Evolutionary conservation across 768 basidiomycete genomes (phyloP), one percentile per base, ranked within the genome.

Genomic region (Kwoniella botswanensis): DNA sequence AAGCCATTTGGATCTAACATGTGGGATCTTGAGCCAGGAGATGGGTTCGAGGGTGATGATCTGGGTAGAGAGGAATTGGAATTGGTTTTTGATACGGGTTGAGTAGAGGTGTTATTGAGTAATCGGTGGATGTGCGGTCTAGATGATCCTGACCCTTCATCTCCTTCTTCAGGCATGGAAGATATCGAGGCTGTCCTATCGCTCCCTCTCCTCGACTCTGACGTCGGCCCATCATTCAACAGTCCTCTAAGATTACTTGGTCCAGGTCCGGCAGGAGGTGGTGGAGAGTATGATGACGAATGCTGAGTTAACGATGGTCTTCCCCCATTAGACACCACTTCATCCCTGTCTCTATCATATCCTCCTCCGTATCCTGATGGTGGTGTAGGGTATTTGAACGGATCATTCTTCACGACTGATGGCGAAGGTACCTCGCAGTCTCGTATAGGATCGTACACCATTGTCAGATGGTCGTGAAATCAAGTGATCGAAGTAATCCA

Each of bases 381-480:
- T 17, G 54, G 24, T 15, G 52, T 55, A 46, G 65, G 68, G 42
- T 65, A 58, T 35, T 55, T 50, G 22, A 57, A 64, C 13, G 58
- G 63, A 24, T 70, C 65, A 24, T 21, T 29, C 54, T 43, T 58
- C n/a, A 57, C 53, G 9, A 53, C 65, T n/a, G 78, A 73, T 15
- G 81, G 79, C 9, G 79, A 77, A 26, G 79, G 78, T 10, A 76
- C 71, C 22, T 79, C 72, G 35, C 77, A 71, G 65, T 82, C 81
- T 42, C 79, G 46, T 24, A 82, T 78, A 18, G 81, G 81, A 63
- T 82, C 81, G 74, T 82, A 82, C 15, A 75, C 74, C 81, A 82
- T 82, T 43, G 21, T 58, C 21, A 15, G 24, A 29, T 24, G 15
- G 15, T 58, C 24, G 9, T 58, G 13, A 10, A 12, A 50, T 35